Evolutionary conservation across 768 basidiomycete species (phyloP), one percentile per base, ranked within the genome.

Genomic region (Sutorius australiensis): DNA sequence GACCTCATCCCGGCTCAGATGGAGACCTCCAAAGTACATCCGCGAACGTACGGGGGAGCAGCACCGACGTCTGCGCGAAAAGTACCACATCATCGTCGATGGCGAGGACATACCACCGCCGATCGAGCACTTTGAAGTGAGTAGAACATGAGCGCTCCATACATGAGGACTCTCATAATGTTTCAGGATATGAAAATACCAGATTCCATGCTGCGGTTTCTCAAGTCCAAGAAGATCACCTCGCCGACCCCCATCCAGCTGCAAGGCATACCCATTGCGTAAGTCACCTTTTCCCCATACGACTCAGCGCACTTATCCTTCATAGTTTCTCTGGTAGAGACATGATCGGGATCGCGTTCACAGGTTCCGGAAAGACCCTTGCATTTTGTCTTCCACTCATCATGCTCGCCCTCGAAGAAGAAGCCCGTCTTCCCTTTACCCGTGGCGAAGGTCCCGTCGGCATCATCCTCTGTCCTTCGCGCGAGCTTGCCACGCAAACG

Each of bases 261-360:
- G 16, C 97, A 98, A 72, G 97, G 97, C 21, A 87, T 99, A 52
- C 95, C 97, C 3, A 89, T 90, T 47, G 97, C 93, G 90, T 94
- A 73, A 61, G 90, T 63, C 16, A 40, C 28, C 64, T 33, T 58
- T 14, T 12, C 43, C 33, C 46, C 42, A 17, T 16, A 36, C 36
- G 0, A 36, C 21, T 32, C 12, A 31, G 31, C 47, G 42, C 37
- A 54, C 55, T 63, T 36, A 56, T 19, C 40, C 30, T 53, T 54
- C 36, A 28, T 65, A 94, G 93, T 32, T 98, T 98, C 69, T 75
- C 93, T 46, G 97, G 97, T 36, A 84, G 97, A 56, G 97, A 99
- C 68, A 88, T 98, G 75, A 99, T 98, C 58, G 97, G 97, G 17
- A 98, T 99, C 58, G 97, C 97, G 4, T 98, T 98, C 73, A 99